These are phyloP conservation scores for Leccinum broughii DNA, from an alignment of 768 basidiomycete genomes.

Conservation along the genomic window DNA sequence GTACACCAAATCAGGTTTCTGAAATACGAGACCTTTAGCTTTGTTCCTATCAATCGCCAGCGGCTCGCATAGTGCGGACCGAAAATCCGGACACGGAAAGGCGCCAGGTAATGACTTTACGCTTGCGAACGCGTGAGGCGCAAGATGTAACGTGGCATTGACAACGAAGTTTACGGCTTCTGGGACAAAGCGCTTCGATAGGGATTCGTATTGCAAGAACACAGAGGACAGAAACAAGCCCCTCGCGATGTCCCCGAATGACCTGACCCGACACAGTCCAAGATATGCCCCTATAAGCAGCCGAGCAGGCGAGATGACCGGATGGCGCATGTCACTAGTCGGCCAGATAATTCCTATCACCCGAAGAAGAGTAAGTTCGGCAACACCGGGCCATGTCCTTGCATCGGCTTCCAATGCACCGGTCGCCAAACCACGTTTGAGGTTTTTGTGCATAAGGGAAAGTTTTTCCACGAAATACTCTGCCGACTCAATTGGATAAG, in stretches of 20 bases:
- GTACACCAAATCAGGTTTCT: slow-evolving; percentile 48
- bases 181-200: slow-evolving; percentile 86
- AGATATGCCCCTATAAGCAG: slow-evolving; percentile 92
- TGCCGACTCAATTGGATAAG: slow-evolving; percentile 81
- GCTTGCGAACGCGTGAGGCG: slow-evolving; percentile 57
- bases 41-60: slow-evolving; percentile 42
- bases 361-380: slow-evolving; percentile 82
- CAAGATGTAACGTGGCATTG: slow-evolving; percentile 69
- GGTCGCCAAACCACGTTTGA: slow-evolving; percentile 74
- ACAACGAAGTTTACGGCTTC: slow-evolving; percentile 85
- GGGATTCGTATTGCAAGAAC: slow-evolving; percentile 77
- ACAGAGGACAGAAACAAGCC: slow-evolving; percentile 90
- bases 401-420: slow-evolving; percentile 61
- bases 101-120: slow-evolving; percentile 56
- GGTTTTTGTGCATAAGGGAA: slow-evolving; percentile 90
- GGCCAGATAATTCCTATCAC: slow-evolving; percentile 86
- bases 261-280: slow-evolving; percentile 76
- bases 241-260: slow-evolving; percentile 70
- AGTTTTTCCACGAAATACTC: slow-evolving; percentile 81
- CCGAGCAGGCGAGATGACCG: slow-evolving; percentile 82
- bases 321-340: slow-evolving; percentile 91
- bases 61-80: slow-evolving; percentile 43
- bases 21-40: slow-evolving; percentile 39
- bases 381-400: slow-evolving; percentile 85
- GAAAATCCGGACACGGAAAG: slow-evolving; percentile 74